Conservation (phyloP, 176 grass and related monocot genomes). For the Hordeum vulgare region DNA sequence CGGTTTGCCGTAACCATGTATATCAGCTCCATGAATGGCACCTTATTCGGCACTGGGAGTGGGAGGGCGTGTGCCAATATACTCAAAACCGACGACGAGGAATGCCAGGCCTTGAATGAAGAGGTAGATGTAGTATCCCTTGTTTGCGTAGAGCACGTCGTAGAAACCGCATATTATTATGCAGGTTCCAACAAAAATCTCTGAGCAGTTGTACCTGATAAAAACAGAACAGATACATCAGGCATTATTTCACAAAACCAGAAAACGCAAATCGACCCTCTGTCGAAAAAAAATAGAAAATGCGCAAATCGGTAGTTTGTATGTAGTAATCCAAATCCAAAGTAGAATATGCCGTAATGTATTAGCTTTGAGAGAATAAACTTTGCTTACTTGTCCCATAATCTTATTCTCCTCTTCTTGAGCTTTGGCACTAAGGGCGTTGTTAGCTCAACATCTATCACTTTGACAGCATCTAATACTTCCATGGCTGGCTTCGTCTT, state of each 20-base stretch:
- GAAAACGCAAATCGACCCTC: neutral
- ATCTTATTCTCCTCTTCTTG: slow-evolving; percentile 36
- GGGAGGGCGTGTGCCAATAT: slow-evolving; percentile 53
- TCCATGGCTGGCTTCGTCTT: slow-evolving; percentile 56
- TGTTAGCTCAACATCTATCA: slow-evolving; percentile 40
- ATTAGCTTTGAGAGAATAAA: neutral
- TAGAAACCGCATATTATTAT: slow-evolving; percentile 65
- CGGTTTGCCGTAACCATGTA: neutral
- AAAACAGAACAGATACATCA: neutral
- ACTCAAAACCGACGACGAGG: slow-evolving; percentile 66
- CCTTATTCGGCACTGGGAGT: slow-evolving; percentile 15
- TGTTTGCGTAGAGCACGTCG: slow-evolving; percentile 51
- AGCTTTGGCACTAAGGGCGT: slow-evolving; percentile 37
- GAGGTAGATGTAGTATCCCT: slow-evolving; percentile 78
- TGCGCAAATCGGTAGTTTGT: neutral
- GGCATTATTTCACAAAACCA: slow-evolving; percentile 1
- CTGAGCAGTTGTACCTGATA: slow-evolving; percentile 63
- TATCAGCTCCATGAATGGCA: neutral
- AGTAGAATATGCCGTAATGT: neutral
- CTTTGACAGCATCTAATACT: slow-evolving; percentile 33
- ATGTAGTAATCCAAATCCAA: neutral
- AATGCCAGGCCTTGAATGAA: slow-evolving; percentile 68
- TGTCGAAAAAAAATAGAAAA: too few species aligned
- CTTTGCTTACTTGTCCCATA: slow-evolving; percentile 48
- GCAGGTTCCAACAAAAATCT: slow-evolving; percentile 56